Evolutionary conservation across 306 rosid genomes (phyloP), one percentile per base, ranked within the genome.

Genomic region (Erythrophleum fordii): DNA sequence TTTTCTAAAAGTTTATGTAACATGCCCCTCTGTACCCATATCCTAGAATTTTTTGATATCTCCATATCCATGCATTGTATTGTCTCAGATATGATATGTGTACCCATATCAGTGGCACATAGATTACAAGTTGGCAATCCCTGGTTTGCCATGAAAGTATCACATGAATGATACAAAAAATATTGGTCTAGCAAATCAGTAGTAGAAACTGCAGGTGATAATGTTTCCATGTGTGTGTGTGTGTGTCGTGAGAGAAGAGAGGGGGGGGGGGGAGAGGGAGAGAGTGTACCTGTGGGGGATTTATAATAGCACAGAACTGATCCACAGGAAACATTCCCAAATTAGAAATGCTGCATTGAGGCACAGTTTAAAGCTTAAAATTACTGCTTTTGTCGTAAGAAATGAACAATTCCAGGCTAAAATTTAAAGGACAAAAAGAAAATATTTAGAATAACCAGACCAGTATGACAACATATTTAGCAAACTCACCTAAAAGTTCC

Each of bases 311-410:
- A 87, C 94, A 95, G 81, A 95, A 95, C 16, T 83, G 65, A 77
- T 95, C 99, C 85, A 95, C 99, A 0, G 99, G 99, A 90, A 89
- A 95, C 98, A 95, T 95, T 85, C 99, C 99, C 76, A 95, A 87
- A 83, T 95, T 95, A 87, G 99, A 95, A 87, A 95, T 95, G 92
- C 99, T 95, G 99, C 88, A 90, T 7, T 74, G 81, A 77, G 45
- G 72, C 26, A 69, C 29, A 34, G 67, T 66, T 55, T 29, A 82
- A 73, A 78, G 45, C 48, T 84, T 77, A 39, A 41, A 55, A 52
- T 79, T 69, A 80, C 49, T 71, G 68, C 42, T 72, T 45, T 77
- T 37, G 71, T 75, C 73, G 72, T 66, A 80, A 45, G 6, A 39
- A 69, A 80, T 9, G 37, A 44, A 53, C 76, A 56, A 46, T 45